These are phyloP conservation scores for Stachybotrys chartarum DNA, from an alignment of 2,329 filamentous ascomycete genomes.

Conservation along the genomic window DNA sequence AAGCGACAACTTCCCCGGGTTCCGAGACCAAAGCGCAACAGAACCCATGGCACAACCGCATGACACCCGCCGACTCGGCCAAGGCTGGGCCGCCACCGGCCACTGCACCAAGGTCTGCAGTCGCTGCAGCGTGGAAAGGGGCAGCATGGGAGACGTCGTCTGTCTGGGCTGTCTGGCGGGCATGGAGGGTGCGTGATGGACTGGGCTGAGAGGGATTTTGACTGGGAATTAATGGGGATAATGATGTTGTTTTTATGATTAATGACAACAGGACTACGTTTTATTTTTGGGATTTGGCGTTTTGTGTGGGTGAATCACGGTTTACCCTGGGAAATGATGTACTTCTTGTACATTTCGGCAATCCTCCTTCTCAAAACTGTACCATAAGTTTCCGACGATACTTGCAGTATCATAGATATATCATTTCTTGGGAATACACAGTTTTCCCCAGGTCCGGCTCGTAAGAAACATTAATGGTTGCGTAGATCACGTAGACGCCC, in stretches of 20 bases:
- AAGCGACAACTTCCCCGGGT: conserved; percentile 2
- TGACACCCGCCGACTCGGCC: neutral
- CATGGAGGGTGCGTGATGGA: conserved; percentile 28
- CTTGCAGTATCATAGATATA: no score
- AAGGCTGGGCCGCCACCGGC: conserved; percentile 31
- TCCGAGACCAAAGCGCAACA: neutral
- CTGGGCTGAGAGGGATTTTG: no score
- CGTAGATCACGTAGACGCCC: no score
- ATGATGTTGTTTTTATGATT: neutral
- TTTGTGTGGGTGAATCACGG: neutral
- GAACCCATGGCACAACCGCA: neutral
- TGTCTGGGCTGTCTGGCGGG: conserved; percentile 55
- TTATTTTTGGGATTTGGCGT: neutral
- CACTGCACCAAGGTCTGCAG: conserved; percentile 56
- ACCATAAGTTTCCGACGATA: neutral
- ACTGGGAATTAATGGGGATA: neutral
- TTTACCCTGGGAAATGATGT: neutral
- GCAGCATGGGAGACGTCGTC: conserved; percentile 56
- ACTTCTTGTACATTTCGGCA: neutral
- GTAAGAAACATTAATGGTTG: no score
- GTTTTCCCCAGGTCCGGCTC: no score
- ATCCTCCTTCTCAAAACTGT: neutral
- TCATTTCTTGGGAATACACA: no score
- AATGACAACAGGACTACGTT: neutral
- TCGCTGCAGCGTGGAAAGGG: conserved; percentile 60